Conservation (phyloP, 2,329 filamentous ascomycete genomes). For the Fusarium citri region DNA sequence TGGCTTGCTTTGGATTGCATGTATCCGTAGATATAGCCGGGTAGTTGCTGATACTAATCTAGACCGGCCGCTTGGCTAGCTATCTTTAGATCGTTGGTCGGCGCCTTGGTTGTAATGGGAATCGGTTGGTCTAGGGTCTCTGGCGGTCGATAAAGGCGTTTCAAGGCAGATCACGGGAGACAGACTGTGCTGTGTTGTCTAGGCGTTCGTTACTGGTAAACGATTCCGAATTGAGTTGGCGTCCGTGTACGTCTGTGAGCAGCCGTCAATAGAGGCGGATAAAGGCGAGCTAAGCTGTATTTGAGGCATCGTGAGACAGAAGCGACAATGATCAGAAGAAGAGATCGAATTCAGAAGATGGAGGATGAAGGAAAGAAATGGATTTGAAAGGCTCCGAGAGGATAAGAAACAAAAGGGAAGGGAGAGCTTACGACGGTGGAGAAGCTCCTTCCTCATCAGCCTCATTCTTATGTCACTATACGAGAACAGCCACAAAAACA, state of each 20-base stretch:
- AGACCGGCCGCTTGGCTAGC: constrained; percentile 21
- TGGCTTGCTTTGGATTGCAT: constrained; percentile 3
- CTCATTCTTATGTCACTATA: neutral
- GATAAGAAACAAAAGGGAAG: constrained; percentile 3
- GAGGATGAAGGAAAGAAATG: neutral
- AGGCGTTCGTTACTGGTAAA: constrained; percentile 5
- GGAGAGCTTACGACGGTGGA: constrained; percentile 25
- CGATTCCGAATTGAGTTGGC: constrained; percentile 27
- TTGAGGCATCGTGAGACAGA: neutral
- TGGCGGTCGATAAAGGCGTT: constrained; percentile 17
- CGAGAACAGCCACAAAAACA: constrained; percentile 5
- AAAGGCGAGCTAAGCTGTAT: neutral
- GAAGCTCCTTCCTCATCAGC: constrained; percentile 22
- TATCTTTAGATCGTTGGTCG: constrained; percentile 19
- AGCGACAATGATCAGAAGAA: neutral
- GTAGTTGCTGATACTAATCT: constrained; percentile 24
- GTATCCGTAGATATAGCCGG: neutral
- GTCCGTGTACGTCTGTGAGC: constrained; percentile 1
- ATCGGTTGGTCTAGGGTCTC: constrained; percentile 6
- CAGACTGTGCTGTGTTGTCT: constrained; percentile 7
- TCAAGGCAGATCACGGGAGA: constrained; percentile 26
- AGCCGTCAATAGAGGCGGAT: constrained; percentile 1
- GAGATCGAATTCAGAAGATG: neutral
- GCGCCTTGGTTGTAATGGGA: constrained; percentile 11
- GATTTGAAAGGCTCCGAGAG: neutral